These are phyloP conservation scores for Salvia rosmarinus DNA, from an alignment of 257 asterid species.

Conservation along the genomic window DNA sequence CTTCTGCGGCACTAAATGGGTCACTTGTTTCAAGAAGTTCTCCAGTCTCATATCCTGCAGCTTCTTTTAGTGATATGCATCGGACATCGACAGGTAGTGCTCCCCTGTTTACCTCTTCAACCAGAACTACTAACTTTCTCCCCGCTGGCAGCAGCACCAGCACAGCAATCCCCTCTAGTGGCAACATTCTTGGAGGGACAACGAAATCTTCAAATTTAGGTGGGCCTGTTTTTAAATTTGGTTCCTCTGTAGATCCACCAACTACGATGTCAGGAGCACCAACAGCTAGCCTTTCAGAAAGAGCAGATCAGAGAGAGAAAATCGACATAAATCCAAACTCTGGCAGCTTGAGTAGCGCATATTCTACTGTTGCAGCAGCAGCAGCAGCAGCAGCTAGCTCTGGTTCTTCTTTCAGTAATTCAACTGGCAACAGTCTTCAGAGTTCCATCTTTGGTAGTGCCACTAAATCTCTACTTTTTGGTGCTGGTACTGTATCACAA, in stretches of 20 bases:
- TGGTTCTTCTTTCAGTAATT: slow-evolving; percentile 35
- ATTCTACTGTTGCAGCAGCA: slow-evolving; percentile 40
- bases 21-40: slow-evolving; percentile 39
- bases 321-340: slow-evolving; percentile 38
- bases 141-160: slow-evolving; percentile 35
- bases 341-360: slow-evolving; percentile 36
- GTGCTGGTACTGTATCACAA: slow-evolving; percentile 34
- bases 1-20: slow-evolving; percentile 45
- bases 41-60: slow-evolving; percentile 37
- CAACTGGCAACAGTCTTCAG: slow-evolving; percentile 41
- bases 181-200: slow-evolving; percentile 45
- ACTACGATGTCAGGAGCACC: slow-evolving; percentile 44
- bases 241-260: slow-evolving; percentile 43
- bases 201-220: slow-evolving; percentile 35
- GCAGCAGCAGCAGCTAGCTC: slow-evolving; percentile 39
- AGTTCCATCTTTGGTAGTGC: slow-evolving; percentile 46
- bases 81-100: slow-evolving; percentile 41
- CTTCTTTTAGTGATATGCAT: slow-evolving; percentile 39
- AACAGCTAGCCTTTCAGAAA: slow-evolving; percentile 38
- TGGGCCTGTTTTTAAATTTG: slow-evolving; percentile 43
- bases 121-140: slow-evolving; percentile 33
- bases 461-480: slow-evolving; percentile 39
- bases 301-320: slow-evolving; percentile 30
- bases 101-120: slow-evolving; percentile 40
- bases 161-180: slow-evolving; percentile 37